Base-by-base conservation (phyloP, 2,329 filamentous ascomycete species). In the Peltaster fructicola region DNA sequence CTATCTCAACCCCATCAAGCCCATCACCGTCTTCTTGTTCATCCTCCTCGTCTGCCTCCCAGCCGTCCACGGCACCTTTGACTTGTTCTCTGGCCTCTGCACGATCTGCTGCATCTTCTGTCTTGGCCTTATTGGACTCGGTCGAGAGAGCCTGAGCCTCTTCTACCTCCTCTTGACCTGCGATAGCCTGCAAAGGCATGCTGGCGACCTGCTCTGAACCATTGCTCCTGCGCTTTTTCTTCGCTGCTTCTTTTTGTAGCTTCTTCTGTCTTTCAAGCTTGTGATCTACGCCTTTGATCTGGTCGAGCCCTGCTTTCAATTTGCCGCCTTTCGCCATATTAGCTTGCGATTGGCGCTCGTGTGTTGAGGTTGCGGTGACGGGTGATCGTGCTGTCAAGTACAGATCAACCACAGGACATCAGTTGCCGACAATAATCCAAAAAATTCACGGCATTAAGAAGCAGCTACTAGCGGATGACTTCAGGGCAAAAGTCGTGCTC, bases 211-310 rank as follows among this genome's bases (percentile, higher is more conserved):
- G n/a, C n/a, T n/a, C n/a, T n/a, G n/a, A n/a, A n/a, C n/a, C n/a
- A n/a, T 31, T 35, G 31, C 34, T 44, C 41, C 21, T 37, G 24
- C 22, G 30, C 45, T 57, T 61, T 32, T 52, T 49, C 51, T 60
- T 64, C 52, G 55, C 59, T 32, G 52, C 61, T 37, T 53, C 55
- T 42, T 68, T 69, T 48, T 85, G 44, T 27, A 38, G 33, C 31
- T 47, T 48, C 34, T 48, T 49, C 31, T 50, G 43, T 10, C 78
- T 71, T 50, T 85, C 78, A 26, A 80, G 63, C 35, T 75, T 73
- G 33, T 77, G 74, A 38, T 88, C 74, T 23, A 64, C 55, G 15
- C 67, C 66, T 43, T 65, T 61, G 30, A 66, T 53, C 26, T 59
- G 55, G 36, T 71, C 63, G 12, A 73, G 59, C 22, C 67, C 65